Base-by-base conservation (phyloP, 495 filamentous ascomycete species). In the Pseudomonodictys pantanalensis region DNA sequence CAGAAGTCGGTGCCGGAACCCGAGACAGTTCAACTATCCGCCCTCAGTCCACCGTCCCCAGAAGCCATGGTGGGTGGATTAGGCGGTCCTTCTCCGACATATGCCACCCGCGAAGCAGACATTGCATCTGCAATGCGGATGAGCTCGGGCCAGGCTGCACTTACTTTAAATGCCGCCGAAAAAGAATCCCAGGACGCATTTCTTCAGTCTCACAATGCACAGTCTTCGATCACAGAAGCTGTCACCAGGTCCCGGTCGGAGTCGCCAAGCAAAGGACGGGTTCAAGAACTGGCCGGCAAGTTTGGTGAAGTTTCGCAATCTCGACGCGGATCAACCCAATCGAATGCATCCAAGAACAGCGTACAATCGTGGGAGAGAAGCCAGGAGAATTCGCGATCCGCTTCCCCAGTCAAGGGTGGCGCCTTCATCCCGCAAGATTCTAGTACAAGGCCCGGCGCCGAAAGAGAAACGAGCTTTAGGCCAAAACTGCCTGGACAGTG, bases 401-500 rank as follows among this genome's bases (percentile, higher is more conserved):
- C 59, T 9, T 61, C 58, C n/a, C 61, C 61, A 6, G 51, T 28
- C 38, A 65, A 64, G 51, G 17, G 35, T 17, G 42, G 0, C 28
- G 47, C 62, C 24, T 43, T 53, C 43, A 48, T 35, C 26, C 54
- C 58, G 30, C 23, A 43, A 10, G 11, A 18, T 6, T 11, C 17
- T 39, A 20, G 45, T 26, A 54, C 58, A 29, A 57, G 58, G 11
- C 66, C 63, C 9, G 24, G 46, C 9, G 47, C 50, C 3, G 54
- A 45, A 24, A 57, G 61, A 22, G 65, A 56, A 33, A 22, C 20
- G 8, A 81, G 73, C 43, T 78, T 81, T 46, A 74, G 84, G 46
- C 86, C 86, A 26, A 77, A 76, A 30, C 68, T 89, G 29, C 86
- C 86, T 17, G 86, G 85, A 9, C 79, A 77, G 46, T 88, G 84